Base-by-base conservation (phyloP, 2,329 filamentous ascomycete species). In the Sporothrix humicola region DNA sequence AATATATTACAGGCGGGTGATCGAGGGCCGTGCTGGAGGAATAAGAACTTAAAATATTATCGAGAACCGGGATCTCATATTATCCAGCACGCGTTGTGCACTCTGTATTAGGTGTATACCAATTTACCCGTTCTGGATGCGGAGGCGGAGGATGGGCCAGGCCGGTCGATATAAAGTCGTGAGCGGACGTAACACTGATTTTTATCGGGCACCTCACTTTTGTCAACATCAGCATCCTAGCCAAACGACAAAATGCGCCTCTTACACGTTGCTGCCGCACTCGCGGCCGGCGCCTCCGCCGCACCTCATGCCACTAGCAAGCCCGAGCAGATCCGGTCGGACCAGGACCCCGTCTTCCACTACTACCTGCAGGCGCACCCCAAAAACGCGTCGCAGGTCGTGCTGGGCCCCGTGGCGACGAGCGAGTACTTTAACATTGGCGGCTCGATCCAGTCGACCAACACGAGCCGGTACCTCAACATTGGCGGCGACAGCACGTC, bases 381-480 rank as follows among this genome's bases (percentile, higher is more conserved):
- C 6, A 80, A 82, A 61, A 82, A 86, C 66, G 82, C 79, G 5
- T 82, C 83, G 1, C 80, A 83, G 9, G 83, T 85, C 1, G 84
- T 87, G 0, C 84, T 88, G 74, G 86, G 86, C 17, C 85, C 86
- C n/a, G 86, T 87, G 77, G 78, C 81, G 50, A 82, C 80, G 46
- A 82, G 82, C 75, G 85, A 87, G 76, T 84, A 83, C 74, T 88
- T 87, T 78, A 82, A 83, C 74, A 86, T 88, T 77, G 83, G 79
- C 31, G 80, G 81, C 13, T 84, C 84, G 26, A 87, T 88, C 76
- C 83, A 84, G 80, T 85, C 82, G 77, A 82, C 82, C 74, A 87
- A 86, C 75, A 84, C 84, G 46, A 83, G 80, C 73, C 74, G 81
- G 71, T 88, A 84, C 77, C 80, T 88, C 63, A 87, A 87, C 76